phyloP scores from a whole-genome alignment of 2,329 filamentous ascomycete species.

The Talaromyces marneffei region DNA sequence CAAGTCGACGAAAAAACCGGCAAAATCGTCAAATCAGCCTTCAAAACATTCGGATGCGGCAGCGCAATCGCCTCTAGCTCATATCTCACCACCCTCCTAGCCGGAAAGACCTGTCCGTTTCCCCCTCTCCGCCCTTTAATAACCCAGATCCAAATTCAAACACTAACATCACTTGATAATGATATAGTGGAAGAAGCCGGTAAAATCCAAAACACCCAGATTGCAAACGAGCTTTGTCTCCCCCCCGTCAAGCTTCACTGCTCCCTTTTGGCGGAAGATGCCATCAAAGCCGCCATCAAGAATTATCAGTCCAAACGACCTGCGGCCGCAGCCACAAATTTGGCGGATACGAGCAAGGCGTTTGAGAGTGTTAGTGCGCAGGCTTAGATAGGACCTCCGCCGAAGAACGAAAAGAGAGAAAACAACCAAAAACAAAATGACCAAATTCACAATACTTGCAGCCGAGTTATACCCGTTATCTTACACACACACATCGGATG shows the following conservation, averaged over 20 bases:
- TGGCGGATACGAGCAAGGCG: conserved; percentile 58
- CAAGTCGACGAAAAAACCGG: conserved; percentile 82
- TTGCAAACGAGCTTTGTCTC: conserved; percentile 89
- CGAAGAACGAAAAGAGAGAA: neutral
- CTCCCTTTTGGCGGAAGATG: conserved; percentile 87
- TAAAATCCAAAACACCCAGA: conserved; percentile 93
- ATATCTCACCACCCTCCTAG: conserved; percentile 77
- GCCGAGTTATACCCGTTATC: no score
- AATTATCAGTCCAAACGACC: conserved; percentile 93
- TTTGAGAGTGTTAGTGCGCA: conserved; percentile 13
- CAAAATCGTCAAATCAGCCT: conserved; percentile 89
- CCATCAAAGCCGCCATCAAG: conserved; percentile 84
- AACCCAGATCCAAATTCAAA: neutral
- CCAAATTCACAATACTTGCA: no score
- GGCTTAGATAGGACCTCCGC: neutral
- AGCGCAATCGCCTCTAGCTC: conserved; percentile 90
- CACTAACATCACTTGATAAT: conserved; percentile 16
- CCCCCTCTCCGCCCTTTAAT: neutral
- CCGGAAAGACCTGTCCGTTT: conserved; percentile 11
- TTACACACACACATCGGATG: neutral
- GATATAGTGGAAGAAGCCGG: conserved; percentile 73
- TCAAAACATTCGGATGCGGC: conserved; percentile 96
- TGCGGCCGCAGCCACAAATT: conserved; percentile 64
- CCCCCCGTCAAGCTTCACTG: conserved; percentile 86
- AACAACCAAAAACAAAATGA: neutral